Conservation (phyloP, 2,329 filamentous ascomycete species). For the Teratosphaeria zuluensis region DNA sequence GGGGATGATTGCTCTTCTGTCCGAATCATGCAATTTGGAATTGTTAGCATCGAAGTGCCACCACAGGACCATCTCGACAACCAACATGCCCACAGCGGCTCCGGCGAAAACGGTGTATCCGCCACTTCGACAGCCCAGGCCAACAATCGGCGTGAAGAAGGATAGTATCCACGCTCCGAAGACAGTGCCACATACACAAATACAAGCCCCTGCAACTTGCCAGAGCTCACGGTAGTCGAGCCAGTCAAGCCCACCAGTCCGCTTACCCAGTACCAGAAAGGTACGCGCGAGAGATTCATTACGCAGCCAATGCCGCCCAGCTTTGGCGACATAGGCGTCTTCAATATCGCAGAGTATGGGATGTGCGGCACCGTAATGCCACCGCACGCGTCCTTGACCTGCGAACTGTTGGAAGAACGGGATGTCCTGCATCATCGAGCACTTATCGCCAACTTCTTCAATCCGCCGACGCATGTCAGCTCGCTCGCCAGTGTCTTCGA, state of each 20-base stretch:
- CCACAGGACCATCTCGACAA: conserved; percentile 32
- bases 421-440: conserved; percentile 16
- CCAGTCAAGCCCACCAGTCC: conserved; percentile 26
- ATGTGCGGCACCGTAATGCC: conserved; percentile 31
- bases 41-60: conserved; percentile 16
- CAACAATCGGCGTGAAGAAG: conserved; percentile 38
- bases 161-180: conserved; percentile 33
- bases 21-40: conserved; percentile 5
- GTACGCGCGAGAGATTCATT: conserved; percentile 23
- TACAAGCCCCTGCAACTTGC: conserved; percentile 30
- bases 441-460: conserved; percentile 15
- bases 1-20: not conserved
- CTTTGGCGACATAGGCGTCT: conserved; percentile 28
- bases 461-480: conserved; percentile 18
- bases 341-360: conserved; percentile 35
- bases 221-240: conserved; percentile 36
- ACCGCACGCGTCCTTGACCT: conserved; percentile 28
- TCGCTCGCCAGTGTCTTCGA: conserved; percentile 16
- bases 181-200: conserved; percentile 28
- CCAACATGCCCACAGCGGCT: conserved; percentile 25
- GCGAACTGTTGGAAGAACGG: conserved; percentile 33
- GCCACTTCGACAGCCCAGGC: conserved; percentile 31
- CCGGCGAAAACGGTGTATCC: conserved; percentile 35
- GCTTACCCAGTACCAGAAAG: conserved; percentile 28
- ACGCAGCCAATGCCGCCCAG: conserved; percentile 31